Percentiles rank a stretch among this genome's conserved stretches.
These are phyloP conservation scores for Filosporella fistucella DNA, from an alignment of 495 filamentous ascomycete genomes.

Conservation along the genomic window DNA sequence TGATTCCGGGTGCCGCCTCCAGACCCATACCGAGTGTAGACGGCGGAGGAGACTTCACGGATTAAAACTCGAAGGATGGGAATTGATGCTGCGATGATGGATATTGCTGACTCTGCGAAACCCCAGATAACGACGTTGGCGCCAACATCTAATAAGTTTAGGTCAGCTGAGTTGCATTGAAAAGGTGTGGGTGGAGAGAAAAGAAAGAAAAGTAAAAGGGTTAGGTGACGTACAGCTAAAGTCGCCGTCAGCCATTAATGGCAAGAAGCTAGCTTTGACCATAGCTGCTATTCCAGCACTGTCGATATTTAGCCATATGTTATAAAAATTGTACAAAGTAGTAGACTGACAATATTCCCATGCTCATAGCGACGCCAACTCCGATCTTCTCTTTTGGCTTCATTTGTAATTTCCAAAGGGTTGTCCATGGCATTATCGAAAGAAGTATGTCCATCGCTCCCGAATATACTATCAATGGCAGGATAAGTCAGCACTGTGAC, in stretches of 20 bases:
- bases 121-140: conserved; percentile 1
- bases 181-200: too few species aligned
- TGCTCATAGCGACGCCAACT: conserved; percentile 34
- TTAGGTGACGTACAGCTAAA: neutral
- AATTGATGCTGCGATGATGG: conserved; percentile 6
- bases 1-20: too few species aligned
- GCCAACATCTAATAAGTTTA: too few species aligned
- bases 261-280: neutral
- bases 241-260: neutral
- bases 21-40: too few species aligned
- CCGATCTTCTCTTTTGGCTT: conserved; percentile 32
- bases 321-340: neutral
- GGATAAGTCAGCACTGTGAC: too few species aligned
- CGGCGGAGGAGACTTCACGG: too few species aligned
- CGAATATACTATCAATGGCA: conserved; percentile 31
- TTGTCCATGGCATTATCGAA: conserved; percentile 29
- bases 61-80: conserved; percentile 3
- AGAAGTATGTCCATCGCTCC: conserved; percentile 31
- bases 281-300: neutral
- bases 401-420: conserved; percentile 32
- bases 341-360: conserved; percentile 33
- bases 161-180: too few species aligned
- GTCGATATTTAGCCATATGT: neutral
- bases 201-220: too few species aligned
- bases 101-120: conserved; percentile 2